Percentiles rank a stretch among this genome's conserved stretches.
Evolutionary conservation across 495 filamentous ascomycete genomes (phyloP).

Genomic region (Penicillium parvum): DNA sequence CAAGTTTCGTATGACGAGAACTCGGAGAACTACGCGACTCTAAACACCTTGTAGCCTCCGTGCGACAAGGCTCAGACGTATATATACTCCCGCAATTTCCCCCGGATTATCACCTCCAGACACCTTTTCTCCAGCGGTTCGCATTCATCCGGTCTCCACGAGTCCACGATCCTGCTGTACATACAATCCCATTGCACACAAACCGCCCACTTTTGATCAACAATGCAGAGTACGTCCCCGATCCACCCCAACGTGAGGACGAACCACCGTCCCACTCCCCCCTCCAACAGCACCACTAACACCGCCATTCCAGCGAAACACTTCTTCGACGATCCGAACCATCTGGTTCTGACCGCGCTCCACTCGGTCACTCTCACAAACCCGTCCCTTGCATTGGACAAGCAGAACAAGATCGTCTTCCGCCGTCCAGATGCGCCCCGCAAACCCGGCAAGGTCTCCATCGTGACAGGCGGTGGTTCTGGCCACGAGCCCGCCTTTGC

Average conservation of each 20-base stretch:
- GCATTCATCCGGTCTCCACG: no score
- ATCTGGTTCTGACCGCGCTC: constrained; percentile 75
- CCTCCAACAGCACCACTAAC: constrained; percentile 2
- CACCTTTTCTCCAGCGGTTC: no score
- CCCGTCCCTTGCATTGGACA: constrained; percentile 76
- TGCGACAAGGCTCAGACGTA: no score
- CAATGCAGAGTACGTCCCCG: constrained; percentile 24
- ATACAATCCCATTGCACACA: no score
- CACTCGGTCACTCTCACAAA: constrained; percentile 77
- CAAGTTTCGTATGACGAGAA: constrained; percentile 9
- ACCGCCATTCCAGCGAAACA: constrained; percentile 65
- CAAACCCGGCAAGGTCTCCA: constrained; percentile 58
- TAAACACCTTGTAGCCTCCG: no score
- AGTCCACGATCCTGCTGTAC: no score
- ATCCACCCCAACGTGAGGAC: constrained; percentile 6
- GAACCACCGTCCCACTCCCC: no score
- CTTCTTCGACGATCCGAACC: constrained; percentile 82
- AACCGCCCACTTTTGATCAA: constrained; percentile 16
- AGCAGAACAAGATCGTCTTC: constrained; percentile 81
- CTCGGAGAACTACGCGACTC: constrained; percentile 2
- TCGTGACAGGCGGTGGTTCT: constrained; percentile 86
- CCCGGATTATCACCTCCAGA: no score
- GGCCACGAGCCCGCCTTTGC: constrained; percentile 93
- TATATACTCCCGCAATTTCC: no score
- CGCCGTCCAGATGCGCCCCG: constrained; percentile 53